Evolutionary conservation across 257 asterid genomes (phyloP), one percentile per base, ranked within the genome.

Genomic region (Plantago elongata): DNA sequence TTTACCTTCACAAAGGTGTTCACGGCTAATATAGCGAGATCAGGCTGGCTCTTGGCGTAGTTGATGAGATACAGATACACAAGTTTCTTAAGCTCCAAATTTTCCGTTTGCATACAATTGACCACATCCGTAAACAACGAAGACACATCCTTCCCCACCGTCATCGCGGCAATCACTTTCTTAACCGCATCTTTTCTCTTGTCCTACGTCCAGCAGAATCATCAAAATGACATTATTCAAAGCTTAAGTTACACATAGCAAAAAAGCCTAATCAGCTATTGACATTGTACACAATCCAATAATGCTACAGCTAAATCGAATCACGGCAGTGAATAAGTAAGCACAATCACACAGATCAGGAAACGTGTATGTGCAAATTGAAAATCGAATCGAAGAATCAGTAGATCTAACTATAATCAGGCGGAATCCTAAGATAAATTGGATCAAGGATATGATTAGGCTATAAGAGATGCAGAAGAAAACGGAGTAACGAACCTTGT

Each of bases 131-230:
- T 93, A 75, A 93, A 93, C 69, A 93, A 91, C 3, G 97, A 89
- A 47, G 99, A 93, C 48, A 87, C 99, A 59, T 89, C 99, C 81
- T 93, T 93, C 71, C 99, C 99, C 63, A 93, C 99, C 0, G 99
- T 93, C 99, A 93, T 93, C 12, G 99, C 99, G 18, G 99, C 99
- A 71, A 93, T 93, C 71, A 93, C 96, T 72, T 93, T 93, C 72
- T 93, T 93, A 65, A 93, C 99, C 11, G 97, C 99, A 93, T 93
- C 99, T 72, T 89, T 93, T 69, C 99, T 87, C 86, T 93, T 93
- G 73, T 93, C 99, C 99, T 93, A 82, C 73, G 68, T 42, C 40
- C 40, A 34, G 8, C 40, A 34, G 40, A 34, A 34, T 34, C 40
- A 34, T 34, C 40, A 34, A 34, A 34, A 34, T 34, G 40, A 34